phyloP scores from a whole-genome alignment of 768 basidiomycete genomes.

The Epithele typhae region DNA sequence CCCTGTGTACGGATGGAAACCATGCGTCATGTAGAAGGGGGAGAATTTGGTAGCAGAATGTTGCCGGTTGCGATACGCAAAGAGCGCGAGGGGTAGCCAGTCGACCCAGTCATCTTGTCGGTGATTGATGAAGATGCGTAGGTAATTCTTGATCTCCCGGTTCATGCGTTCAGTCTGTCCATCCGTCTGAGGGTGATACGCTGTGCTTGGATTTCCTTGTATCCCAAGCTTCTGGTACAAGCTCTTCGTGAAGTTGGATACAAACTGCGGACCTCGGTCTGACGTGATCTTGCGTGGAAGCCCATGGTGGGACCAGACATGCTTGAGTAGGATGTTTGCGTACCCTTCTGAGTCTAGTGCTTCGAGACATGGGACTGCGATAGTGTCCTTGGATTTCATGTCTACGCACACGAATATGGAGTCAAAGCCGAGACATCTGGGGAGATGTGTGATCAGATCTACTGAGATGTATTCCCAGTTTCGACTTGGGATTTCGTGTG shows the following conservation, averaged over 20 bases:
- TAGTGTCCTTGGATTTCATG: constrained; percentile 19
- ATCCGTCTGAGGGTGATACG: constrained; percentile 41
- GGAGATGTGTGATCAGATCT: constrained; percentile 18
- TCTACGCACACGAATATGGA: constrained; percentile 15
- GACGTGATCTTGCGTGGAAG: constrained; percentile 4
- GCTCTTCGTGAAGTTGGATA: constrained; percentile 26
- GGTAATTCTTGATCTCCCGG: constrained; percentile 35
- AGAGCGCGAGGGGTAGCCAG: constrained; percentile 29
- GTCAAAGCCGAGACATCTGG: constrained; percentile 11
- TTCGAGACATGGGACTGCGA: constrained; percentile 21
- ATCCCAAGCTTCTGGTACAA: constrained; percentile 29
- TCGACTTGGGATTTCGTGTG: not conserved
- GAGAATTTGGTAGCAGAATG: constrained; percentile 25
- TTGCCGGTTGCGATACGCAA: constrained; percentile 30
- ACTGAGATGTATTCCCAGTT: constrained; percentile 3
- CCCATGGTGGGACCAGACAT: constrained; percentile 12
- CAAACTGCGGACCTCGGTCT: constrained; percentile 23
- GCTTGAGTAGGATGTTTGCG: constrained; percentile 8
- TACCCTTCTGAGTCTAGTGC: constrained; percentile 15
- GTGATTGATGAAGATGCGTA: constrained; percentile 29
- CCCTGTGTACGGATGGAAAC: constrained; percentile 15
- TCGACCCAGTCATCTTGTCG: constrained; percentile 31
- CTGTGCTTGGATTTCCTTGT: constrained; percentile 30
- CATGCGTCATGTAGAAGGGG: constrained; percentile 29
- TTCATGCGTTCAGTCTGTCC: constrained; percentile 38